Evolutionary conservation across 306 rosid genomes (phyloP).

Genomic region (Herpetospermum pedunculosum): DNA sequence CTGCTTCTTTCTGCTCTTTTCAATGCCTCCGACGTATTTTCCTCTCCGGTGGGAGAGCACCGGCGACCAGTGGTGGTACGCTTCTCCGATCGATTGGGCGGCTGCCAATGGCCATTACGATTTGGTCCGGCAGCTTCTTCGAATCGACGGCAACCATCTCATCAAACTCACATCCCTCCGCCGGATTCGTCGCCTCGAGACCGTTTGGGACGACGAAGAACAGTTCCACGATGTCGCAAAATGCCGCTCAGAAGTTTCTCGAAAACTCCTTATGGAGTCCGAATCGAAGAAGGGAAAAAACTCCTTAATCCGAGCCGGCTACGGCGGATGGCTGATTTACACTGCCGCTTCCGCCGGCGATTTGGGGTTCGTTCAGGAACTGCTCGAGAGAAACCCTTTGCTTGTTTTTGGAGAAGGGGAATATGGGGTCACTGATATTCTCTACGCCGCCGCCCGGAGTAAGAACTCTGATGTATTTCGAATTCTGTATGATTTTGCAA

Average conservation of each 20-base stretch:
- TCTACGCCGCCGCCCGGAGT: constrained; percentile 60
- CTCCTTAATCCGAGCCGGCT: constrained; percentile 69
- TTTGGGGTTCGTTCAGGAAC: constrained; percentile 41
- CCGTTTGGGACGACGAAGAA: constrained; percentile 90
- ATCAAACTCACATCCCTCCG: constrained; percentile 90
- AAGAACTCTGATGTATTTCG: constrained; percentile 41
- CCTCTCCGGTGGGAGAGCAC: constrained; percentile 99
- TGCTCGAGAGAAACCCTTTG: constrained; percentile 43
- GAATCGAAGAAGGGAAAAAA: constrained; percentile 52
- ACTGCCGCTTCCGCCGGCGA: constrained; percentile 97
- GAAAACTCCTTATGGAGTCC: constrained; percentile 52
- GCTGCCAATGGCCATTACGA: constrained; percentile 97
- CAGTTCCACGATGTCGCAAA: constrained; percentile 66
- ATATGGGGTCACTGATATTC: constrained; percentile 59
- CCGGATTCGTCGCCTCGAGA: constrained; percentile 78
- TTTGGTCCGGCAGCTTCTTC: constrained; percentile 73
- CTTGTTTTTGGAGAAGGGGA: constrained; percentile 75
- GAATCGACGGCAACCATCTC: constrained; percentile 75
- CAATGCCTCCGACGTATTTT: constrained; percentile 77
- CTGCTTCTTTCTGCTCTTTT: constrained; percentile 11
- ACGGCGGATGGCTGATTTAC: constrained; percentile 97
- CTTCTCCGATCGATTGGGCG: constrained; percentile 93
- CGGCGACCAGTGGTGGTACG: constrained; percentile 99
- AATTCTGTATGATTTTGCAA: constrained; percentile 58
- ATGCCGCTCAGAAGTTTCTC: constrained; percentile 57